Percentiles rank a stretch among this genome's conserved stretches.
phyloP scores from a whole-genome alignment of 148 eudicot species.

The Camellia sinensis region DNA sequence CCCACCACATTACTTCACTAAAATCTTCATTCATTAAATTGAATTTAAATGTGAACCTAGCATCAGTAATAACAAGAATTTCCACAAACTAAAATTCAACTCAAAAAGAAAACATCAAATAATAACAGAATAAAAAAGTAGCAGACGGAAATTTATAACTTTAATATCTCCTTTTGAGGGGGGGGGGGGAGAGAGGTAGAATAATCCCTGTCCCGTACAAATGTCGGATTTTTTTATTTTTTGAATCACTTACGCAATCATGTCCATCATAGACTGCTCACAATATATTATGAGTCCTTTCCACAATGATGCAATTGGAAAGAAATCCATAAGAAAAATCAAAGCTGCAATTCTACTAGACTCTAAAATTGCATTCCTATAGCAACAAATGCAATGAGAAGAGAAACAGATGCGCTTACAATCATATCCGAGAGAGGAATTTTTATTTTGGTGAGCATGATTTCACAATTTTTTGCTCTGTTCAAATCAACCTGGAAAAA shows the following conservation, averaged over 20 bases:
- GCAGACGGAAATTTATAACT: not conserved
- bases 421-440: constrained; percentile 93
- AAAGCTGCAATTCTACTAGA: not conserved
- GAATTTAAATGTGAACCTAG: not conserved
- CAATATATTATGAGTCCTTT: not conserved
- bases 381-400: not conserved
- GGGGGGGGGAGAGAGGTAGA: not conserved
- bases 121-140: not conserved
- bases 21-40: not conserved
- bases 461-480: constrained; percentile 94
- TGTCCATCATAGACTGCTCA: not conserved
- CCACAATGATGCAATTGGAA: not conserved
- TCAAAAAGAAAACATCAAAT: not conserved
- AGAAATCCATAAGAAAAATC: not conserved
- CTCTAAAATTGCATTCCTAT: not conserved
- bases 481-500: constrained; percentile 80
- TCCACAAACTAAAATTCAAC: not conserved
- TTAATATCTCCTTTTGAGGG: not conserved
- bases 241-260: not conserved
- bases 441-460: constrained; percentile 97
- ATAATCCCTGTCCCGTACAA: not conserved
- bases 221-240: not conserved
- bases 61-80: not conserved
- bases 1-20: not conserved
- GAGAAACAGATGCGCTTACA: constrained; percentile 46